phyloP scores from a whole-genome alignment of 2,329 filamentous ascomycete species.

The Gremmenia infestans region DNA sequence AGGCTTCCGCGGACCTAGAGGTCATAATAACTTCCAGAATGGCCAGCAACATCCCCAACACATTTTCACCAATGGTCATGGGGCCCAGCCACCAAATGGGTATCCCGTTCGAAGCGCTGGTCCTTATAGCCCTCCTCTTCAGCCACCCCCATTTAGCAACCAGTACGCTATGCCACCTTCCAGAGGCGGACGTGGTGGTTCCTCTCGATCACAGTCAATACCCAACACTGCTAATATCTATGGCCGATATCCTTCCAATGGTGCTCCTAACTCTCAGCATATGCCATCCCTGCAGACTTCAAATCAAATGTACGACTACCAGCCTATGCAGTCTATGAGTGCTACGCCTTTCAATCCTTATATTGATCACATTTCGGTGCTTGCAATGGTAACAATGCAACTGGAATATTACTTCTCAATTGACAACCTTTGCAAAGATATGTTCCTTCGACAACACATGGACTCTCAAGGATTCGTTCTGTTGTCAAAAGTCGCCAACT shows the following conservation, averaged over 20 bases:
- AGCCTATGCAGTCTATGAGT: slow-evolving; percentile 49
- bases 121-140: slow-evolving; percentile 35
- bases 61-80: slow-evolving; percentile 38
- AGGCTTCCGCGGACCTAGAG: slow-evolving; percentile 40
- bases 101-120: slow-evolving; percentile 25
- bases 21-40: slow-evolving; percentile 32
- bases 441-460: slow-evolving; percentile 85
- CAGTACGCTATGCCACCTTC: slow-evolving; percentile 29
- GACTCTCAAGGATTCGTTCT: slow-evolving; percentile 90
- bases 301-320: slow-evolving; percentile 52
- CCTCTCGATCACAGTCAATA: slow-evolving; percentile 55
- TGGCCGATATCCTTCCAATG: slow-evolving; percentile 36
- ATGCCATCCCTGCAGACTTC: slow-evolving; percentile 42
- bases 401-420: slow-evolving; percentile 96
- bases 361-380: slow-evolving; percentile 49
- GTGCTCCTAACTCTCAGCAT: slow-evolving; percentile 30
- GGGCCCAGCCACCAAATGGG: slow-evolving; percentile 24
- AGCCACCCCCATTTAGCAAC: slow-evolving; percentile 31
- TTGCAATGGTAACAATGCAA: slow-evolving; percentile 40
- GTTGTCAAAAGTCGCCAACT: slow-evolving; percentile 72
- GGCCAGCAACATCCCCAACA: slow-evolving; percentile 29
- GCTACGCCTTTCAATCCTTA: slow-evolving; percentile 54
- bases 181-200: slow-evolving; percentile 44
- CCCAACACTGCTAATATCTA: slow-evolving; percentile 47
- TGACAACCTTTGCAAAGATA: slow-evolving; percentile 90